Percentiles rank a stretch among this genome's conserved stretches.
Evolutionary conservation across 108 stramenopile species (phyloP).

Genomic region (Halocafeteria seosinensis): DNA sequence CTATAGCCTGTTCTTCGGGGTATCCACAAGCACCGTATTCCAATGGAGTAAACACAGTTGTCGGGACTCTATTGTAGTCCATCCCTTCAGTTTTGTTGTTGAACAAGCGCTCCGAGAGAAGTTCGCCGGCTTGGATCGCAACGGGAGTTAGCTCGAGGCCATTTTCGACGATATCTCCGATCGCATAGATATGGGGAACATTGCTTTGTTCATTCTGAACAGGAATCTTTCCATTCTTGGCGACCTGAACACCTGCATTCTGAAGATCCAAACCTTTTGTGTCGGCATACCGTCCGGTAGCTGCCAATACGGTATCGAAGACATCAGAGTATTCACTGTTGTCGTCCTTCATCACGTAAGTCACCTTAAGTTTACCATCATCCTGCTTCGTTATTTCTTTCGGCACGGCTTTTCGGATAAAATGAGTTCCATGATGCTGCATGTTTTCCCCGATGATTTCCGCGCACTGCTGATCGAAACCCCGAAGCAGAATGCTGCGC

Average conservation of each 20-base stretch:
- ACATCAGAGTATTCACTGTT: conserved; percentile 20
- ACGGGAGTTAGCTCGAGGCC: conserved; percentile 91
- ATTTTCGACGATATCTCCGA: conserved; percentile 87
- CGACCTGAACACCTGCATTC: conserved; percentile 47
- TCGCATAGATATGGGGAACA: conserved; percentile 78
- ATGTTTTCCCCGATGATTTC: conserved; percentile 63
- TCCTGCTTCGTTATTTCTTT: conserved; percentile 48
- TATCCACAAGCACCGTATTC: conserved; percentile 82
- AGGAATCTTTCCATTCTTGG: conserved; percentile 55
- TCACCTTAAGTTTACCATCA: conserved; percentile 13
- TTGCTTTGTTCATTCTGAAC: conserved; percentile 61
- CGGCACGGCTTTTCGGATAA: conserved; percentile 56
- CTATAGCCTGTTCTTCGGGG: conserved; percentile 77
- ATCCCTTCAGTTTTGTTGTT: conserved; percentile 57
- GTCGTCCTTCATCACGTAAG: conserved; percentile 49
- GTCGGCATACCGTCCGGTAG: conserved; percentile 77
- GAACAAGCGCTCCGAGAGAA: conserved; percentile 72
- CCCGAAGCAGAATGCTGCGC: conserved; percentile 74
- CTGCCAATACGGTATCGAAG: conserved; percentile 54
- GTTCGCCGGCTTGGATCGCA: conserved; percentile 77
- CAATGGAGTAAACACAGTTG: conserved; percentile 88
- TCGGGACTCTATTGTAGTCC: conserved; percentile 76
- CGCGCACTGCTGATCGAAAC: conserved; percentile 85
- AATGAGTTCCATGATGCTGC: conserved; percentile 60
- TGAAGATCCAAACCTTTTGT: conserved; percentile 56